A percentile compares a stretch with the other conserved stretches of the same genome.
These are phyloP conservation scores for Coleophoma crateriformis DNA, from an alignment of 2,329 filamentous ascomycete genomes.

Conservation along the genomic window DNA sequence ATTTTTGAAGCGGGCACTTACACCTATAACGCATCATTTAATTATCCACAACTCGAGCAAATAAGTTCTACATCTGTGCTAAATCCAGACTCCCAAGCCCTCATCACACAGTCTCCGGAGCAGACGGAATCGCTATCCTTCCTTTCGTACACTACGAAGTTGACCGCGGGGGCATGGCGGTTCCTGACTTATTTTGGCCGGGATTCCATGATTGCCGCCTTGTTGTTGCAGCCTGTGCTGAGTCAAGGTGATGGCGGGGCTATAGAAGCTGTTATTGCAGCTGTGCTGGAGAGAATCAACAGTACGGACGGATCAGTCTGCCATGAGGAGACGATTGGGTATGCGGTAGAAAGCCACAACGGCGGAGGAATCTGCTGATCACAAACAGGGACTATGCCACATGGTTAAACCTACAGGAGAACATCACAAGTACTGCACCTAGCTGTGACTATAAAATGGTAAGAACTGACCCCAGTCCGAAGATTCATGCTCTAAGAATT, in stretches of 20 bases:
- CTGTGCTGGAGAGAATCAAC: conserved; percentile 56
- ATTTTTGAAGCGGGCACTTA: conserved; percentile 49
- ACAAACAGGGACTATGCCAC: conserved; percentile 52
- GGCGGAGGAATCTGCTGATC: conserved; percentile 2
- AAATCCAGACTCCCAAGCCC: conserved; percentile 35
- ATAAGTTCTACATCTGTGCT: conserved; percentile 44
- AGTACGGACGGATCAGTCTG: conserved; percentile 53
- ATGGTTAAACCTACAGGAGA: conserved; percentile 48
- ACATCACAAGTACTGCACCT: conserved; percentile 44
- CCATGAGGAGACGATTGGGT: conserved; percentile 60
- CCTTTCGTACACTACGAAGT: conserved; percentile 56
- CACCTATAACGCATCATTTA: conserved; percentile 50
- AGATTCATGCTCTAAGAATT: background rate
- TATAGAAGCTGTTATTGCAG: conserved; percentile 55
- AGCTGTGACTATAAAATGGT: conserved; percentile 53
- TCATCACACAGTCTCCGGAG: conserved; percentile 39
- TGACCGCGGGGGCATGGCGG: conserved; percentile 59
- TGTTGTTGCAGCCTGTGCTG: conserved; percentile 52
- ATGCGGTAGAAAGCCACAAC: background rate
- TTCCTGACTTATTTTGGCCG: conserved; percentile 64
- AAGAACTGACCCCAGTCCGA: background rate
- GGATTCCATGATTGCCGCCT: conserved; percentile 56
- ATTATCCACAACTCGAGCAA: conserved; percentile 56
- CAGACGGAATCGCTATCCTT: conserved; percentile 52
- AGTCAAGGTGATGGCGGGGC: conserved; percentile 48